phyloP scores from a whole-genome alignment of 495 filamentous ascomycete genomes.

The Lasiosphaeria miniovina region DNA sequence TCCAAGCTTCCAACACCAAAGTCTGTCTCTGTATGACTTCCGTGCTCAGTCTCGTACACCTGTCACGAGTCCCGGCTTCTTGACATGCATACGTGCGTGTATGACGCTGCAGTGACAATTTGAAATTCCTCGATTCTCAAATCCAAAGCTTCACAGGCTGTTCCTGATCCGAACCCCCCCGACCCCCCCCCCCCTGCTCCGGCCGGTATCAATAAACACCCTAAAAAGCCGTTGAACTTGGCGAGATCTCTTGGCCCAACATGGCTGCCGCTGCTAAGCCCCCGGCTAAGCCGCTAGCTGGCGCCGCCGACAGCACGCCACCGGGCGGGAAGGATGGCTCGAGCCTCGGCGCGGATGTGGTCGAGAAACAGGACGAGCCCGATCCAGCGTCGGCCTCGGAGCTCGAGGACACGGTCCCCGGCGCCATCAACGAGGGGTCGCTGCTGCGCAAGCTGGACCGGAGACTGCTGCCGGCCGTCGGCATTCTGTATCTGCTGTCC shows the following conservation, averaged over 20 bases:
- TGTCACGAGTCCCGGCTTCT: not conserved
- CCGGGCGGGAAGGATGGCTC: no score
- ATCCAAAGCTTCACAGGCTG: no score
- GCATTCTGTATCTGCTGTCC: conserved; percentile 66
- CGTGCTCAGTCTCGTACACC: no score
- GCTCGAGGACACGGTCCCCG: conserved; percentile 13
- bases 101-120: not conserved
- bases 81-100: not conserved
- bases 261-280: not conserved
- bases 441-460: conserved; percentile 65
- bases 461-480: conserved; percentile 62
- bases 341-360: not conserved
- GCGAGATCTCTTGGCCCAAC: no score
- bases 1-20: no score
- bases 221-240: no score
- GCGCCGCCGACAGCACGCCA: not conserved
- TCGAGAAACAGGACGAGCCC: conserved; percentile 3
- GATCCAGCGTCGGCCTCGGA: conserved; percentile 23
- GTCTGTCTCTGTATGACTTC: no score
- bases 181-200: no score
- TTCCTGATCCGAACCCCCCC: no score
- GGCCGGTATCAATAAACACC: no score
- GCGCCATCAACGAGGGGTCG: conserved; percentile 55
- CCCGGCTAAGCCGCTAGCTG: not conserved
- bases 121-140: not conserved